Base-by-base conservation (phyloP, 805 yeast genomes). In the Suhomyces emberorum region DNA sequence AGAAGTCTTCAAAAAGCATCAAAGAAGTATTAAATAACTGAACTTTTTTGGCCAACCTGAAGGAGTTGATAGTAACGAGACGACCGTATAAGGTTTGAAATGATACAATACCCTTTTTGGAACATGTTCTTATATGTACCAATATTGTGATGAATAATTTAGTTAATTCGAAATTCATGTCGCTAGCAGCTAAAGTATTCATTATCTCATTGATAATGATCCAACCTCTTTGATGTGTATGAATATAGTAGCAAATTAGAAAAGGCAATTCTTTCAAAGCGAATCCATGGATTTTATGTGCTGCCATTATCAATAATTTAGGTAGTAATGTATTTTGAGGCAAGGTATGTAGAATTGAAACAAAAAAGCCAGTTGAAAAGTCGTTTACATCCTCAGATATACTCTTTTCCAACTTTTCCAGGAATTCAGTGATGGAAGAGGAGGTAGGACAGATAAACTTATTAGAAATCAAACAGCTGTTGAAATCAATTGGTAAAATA, bases 1-100 rank as follows among this genome's bases (percentile, higher is more conserved):
- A 20, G 9, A 7, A 30, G 34, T 75, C 79, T 42, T 77, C 83
- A 35, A 71, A 58, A 3, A 77, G 38, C 68, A 77, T 51, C 25
- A 75, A 49, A 0, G 78, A 66, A 1, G 77, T 61, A 38, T 68
- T 65, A 19, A 66, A 62, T 30, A 59, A 54, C 4, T 56, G 55
- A 7, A 57, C 54, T 4, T 48, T 39, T 3, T 58, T 38, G 1
- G 77, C 69, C 4, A 66, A 47, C 9, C 48, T 20, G 38, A 52
- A 65, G 2, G 69, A 44, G 9, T 7, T 20, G 9, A 7, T 20
- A 7, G 9, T 7, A 9, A 7, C 22, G 8, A 20, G 9, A 7
- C 9, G 7, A 7, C 7, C 9, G 9, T 20, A 20, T 7, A 20
- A 7, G 7, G 7, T 9, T 7, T 7, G 7, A 9, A 20, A 20